Evolutionary conservation across 2,329 filamentous ascomycete genomes (phyloP).

Genomic region (Pseudogymnoascus sp.): DNA sequence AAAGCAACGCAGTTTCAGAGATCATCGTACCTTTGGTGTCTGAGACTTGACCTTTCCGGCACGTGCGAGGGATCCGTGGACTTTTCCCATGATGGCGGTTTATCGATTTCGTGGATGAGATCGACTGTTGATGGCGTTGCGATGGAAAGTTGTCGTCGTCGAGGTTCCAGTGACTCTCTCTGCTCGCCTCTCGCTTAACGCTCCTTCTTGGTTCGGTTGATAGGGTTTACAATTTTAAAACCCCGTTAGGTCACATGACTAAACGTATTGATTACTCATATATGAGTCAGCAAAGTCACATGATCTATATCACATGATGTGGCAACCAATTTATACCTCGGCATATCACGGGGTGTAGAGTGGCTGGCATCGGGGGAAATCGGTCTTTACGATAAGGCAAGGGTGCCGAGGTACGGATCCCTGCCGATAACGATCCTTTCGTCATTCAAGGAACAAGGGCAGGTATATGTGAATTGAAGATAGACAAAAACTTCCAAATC

Average conservation of each 20-base stretch:
- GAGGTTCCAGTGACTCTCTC: conserved; percentile 9
- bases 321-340: not conserved
- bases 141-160: conserved; percentile 9
- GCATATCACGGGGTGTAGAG: not conserved
- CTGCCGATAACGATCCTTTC: conserved; percentile 4
- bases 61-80: conserved; percentile 90
- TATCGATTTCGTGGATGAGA: conserved; percentile 22
- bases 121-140: conserved; percentile 9
- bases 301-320: not conserved
- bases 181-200: conserved; percentile 8
- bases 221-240: conserved; percentile 7
- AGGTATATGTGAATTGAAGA: not conserved
- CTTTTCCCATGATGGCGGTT: conserved; percentile 72
- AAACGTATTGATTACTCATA: not conserved
- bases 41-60: conserved; percentile 98
- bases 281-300: not conserved
- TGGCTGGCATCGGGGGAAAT: not conserved
- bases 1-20: conserved; percentile 15
- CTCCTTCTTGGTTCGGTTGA: conserved; percentile 7
- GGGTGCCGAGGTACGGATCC: conserved; percentile 3
- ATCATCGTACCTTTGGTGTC: conserved; percentile 70
- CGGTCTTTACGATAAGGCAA: not conserved
- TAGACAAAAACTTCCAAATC: not conserved
- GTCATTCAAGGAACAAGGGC: not conserved
- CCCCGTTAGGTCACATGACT: not conserved